Base-by-base conservation (phyloP, 2,329 filamentous ascomycete species). In the Hymenoscyphus scutula region DNA sequence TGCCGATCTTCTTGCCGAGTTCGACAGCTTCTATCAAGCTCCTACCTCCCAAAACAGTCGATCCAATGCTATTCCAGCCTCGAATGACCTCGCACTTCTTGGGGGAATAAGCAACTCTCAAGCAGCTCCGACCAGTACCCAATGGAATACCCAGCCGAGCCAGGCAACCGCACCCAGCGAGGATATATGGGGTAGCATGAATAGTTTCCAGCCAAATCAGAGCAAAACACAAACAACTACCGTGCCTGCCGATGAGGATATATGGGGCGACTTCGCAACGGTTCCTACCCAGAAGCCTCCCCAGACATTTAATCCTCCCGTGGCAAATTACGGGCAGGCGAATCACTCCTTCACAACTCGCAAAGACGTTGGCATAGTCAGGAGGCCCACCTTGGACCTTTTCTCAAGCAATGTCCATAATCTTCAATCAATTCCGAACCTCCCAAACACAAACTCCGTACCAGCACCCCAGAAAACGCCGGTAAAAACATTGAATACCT, bases 1-100 rank as follows among this genome's bases (percentile, higher is more conserved):
- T 68, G 84, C 85, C 65, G 85, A 88, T 74, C 81, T 89, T 62
- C 85, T 88, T 71, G 85, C 84, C 61, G 83, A 85, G 67, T 87
- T 89, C 68, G 84, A 82, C 70, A 78, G 76, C 69, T 76, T 79
- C 67, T 78, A 81, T 59, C 68, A 68, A 64, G 65, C 75, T 62
- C 70, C 77, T 32, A 13, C 32, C 8, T 13, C 32, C n/a, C 69
- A 67, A 54, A 68, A 70, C n/a, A 65, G 68, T 17, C 71, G 74
- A 56, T 67, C 69, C n/a, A 64, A 58, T 41, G 34, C 66, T 1
- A 62, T 66, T 2, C 59, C 69, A 17, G 62, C 69, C 17, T 63
- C 62, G 38, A 70, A 71, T 41, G 67, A 71, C 53, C 62, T 72
- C 17, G 65, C 65, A 5, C 66, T 69, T 45, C 55, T 72, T 7